Conservation (phyloP, 306 rosid species). For the Cicer pinnatifidum region DNA sequence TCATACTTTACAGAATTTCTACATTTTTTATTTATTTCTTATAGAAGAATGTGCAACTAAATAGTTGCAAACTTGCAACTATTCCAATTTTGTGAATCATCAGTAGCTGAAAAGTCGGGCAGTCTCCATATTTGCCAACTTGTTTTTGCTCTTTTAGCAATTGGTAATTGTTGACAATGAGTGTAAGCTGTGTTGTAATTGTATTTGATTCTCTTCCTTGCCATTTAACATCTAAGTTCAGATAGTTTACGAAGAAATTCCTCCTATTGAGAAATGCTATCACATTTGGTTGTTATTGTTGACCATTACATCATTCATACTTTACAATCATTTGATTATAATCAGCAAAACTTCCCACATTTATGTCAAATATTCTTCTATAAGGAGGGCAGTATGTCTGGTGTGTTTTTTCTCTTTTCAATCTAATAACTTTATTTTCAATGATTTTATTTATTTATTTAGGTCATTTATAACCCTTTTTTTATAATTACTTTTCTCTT, state of each 20-base stretch:
- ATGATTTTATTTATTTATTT: neutral
- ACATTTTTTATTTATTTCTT: constrained; percentile 8
- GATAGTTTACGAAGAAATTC: neutral
- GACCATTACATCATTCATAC: neutral
- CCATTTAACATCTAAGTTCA: neutral
- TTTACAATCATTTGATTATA: neutral
- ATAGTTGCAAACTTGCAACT: neutral
- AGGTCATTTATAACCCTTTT: too few species aligned
- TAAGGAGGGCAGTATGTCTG: neutral
- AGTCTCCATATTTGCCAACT: neutral
- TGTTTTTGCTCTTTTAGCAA: constrained; percentile 13
- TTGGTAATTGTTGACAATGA: neutral
- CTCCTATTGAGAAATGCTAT: neutral
- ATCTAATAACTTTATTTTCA: neutral
- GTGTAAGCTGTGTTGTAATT: neutral
- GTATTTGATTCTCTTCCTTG: neutral
- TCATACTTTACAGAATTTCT: neutral
- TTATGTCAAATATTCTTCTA: neutral
- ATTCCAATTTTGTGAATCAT: constrained; percentile 7
- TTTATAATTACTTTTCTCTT: too few species aligned
- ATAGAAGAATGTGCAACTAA: constrained; percentile 1
- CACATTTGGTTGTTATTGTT: neutral
- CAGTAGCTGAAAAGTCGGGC: constrained; percentile 12
- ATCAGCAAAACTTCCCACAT: neutral
- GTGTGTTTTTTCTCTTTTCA: neutral